These are phyloP conservation scores for Tubosaeta sp. DNA, from an alignment of 768 basidiomycete genomes.

Conservation along the genomic window DNA sequence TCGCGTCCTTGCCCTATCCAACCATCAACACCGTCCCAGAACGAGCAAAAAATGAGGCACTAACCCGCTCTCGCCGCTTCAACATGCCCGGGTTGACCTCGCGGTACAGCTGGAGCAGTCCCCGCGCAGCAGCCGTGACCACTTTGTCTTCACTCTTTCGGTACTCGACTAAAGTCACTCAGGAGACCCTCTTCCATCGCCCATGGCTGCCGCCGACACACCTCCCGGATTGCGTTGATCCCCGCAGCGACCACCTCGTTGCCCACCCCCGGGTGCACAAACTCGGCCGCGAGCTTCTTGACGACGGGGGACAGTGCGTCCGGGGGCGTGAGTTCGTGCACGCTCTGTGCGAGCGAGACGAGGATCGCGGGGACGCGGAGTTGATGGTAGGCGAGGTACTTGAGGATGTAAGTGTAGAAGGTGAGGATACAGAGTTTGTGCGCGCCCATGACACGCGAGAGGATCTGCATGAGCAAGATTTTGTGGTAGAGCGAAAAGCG, in stretches of 20 bases:
- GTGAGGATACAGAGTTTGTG: conserved; percentile 92
- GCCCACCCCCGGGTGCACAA: conserved; percentile 95
- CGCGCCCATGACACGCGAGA: conserved; percentile 87
- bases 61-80: conserved; percentile 79
- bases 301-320: conserved; percentile 87
- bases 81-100: conserved; percentile 94
- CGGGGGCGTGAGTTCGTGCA: conserved; percentile 93
- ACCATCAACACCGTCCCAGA: background rate
- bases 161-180: conserved; percentile 90
- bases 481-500: conserved; percentile 97
- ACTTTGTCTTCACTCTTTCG: conserved; percentile 93
- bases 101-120: conserved; percentile 85
- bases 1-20: conserved; percentile 82
- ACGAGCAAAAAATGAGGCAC: conserved; percentile 17
- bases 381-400: conserved; percentile 90
- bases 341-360: conserved; percentile 89
- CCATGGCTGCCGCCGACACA: conserved; percentile 94
- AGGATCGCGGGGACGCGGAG: conserved; percentile 90
- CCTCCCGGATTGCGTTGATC: conserved; percentile 91
- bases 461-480: conserved; percentile 93
- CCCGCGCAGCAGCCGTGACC: conserved; percentile 84
- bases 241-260: conserved; percentile 95
- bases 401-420: conserved; percentile 95
- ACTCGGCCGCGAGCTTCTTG: conserved; percentile 89
- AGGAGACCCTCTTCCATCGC: conserved; percentile 94